These are phyloP conservation scores for Chenopodium berlandieri DNA, from an alignment of 148 eudicot genomes.

Conservation along the genomic window DNA sequence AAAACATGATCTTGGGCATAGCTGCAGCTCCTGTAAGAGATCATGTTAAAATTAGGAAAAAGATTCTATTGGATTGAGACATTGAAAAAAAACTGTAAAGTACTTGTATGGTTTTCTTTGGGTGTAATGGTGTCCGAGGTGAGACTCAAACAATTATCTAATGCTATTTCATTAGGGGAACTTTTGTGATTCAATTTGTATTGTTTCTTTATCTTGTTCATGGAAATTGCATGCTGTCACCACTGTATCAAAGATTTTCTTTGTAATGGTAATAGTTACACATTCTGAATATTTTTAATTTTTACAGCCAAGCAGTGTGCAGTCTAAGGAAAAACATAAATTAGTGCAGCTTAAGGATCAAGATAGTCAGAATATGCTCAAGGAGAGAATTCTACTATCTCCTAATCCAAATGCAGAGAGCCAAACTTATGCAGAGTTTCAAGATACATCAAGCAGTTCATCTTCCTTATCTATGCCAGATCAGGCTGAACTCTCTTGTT, in stretches of 20 bases:
- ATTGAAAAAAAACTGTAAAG: not conserved
- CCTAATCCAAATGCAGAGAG: conserved; percentile 33
- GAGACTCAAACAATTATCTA: not conserved
- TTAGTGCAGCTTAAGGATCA: conserved; percentile 26
- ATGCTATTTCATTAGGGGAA: not conserved
- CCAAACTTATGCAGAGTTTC: conserved; percentile 24
- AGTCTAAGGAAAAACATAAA: conserved; percentile 46
- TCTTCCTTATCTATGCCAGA: conserved; percentile 24
- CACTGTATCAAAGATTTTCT: not conserved
- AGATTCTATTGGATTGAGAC: not conserved
- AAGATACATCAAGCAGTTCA: conserved; percentile 28
- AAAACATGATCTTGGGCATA: not conserved
- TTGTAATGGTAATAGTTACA: conserved; percentile 1
- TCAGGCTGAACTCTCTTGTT: conserved; percentile 37
- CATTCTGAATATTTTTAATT: conserved; percentile 7
- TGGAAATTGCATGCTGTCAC: not conserved
- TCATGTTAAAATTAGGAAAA: not conserved
- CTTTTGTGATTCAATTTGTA: not conserved
- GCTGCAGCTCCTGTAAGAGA: not conserved
- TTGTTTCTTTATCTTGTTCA: not conserved
- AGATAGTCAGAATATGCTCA: conserved; percentile 25
- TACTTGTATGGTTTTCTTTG: not conserved
- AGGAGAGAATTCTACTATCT: conserved; percentile 33
- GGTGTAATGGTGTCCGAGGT: not conserved
- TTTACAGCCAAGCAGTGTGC: conserved; percentile 44